Percentiles rank a stretch among this genome's conserved stretches.
Evolutionary conservation across 495 filamentous ascomycete genomes (phyloP).

Genomic region (Penicillium steckii): DNA sequence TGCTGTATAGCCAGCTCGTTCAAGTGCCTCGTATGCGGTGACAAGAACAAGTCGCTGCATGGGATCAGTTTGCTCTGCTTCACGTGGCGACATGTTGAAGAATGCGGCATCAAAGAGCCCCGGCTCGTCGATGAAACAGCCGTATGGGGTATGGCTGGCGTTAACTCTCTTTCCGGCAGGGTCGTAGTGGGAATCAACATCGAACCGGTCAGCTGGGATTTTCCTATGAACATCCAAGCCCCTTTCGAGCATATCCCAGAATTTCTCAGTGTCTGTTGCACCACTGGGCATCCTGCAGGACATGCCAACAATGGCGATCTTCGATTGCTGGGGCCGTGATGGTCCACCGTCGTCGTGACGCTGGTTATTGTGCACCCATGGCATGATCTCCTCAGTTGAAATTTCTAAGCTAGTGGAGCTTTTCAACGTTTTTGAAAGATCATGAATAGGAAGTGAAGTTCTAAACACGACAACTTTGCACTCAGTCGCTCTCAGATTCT

Average conservation of each 20-base stretch:
- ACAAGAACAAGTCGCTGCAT: constrained; percentile 29
- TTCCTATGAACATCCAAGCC: constrained; percentile 35
- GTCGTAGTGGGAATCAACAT: constrained; percentile 43
- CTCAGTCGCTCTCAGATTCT: not conserved
- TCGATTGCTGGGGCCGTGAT: constrained; percentile 16
- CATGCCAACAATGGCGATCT: constrained; percentile 46
- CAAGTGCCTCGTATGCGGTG: constrained; percentile 40
- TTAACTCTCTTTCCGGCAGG: constrained; percentile 37
- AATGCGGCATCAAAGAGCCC: constrained; percentile 29
- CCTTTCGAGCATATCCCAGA: constrained; percentile 42
- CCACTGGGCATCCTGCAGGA: constrained; percentile 39
- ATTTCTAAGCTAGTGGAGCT: no score
- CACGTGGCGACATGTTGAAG: constrained; percentile 31
- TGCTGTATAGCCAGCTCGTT: constrained; percentile 28
- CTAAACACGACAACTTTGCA: not conserved
- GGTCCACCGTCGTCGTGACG: no score
- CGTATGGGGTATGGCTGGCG: constrained; percentile 32
- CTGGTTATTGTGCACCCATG: no score
- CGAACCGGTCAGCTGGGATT: constrained; percentile 44
- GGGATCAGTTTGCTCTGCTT: constrained; percentile 28
- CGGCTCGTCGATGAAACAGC: constrained; percentile 30
- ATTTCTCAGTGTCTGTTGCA: constrained; percentile 27
- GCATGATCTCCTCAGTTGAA: no score
- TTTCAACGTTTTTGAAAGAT: not conserved
- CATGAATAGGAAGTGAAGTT: not conserved